Conservation (phyloP, 345 rosid genomes). For the Brassica juncea region DNA sequence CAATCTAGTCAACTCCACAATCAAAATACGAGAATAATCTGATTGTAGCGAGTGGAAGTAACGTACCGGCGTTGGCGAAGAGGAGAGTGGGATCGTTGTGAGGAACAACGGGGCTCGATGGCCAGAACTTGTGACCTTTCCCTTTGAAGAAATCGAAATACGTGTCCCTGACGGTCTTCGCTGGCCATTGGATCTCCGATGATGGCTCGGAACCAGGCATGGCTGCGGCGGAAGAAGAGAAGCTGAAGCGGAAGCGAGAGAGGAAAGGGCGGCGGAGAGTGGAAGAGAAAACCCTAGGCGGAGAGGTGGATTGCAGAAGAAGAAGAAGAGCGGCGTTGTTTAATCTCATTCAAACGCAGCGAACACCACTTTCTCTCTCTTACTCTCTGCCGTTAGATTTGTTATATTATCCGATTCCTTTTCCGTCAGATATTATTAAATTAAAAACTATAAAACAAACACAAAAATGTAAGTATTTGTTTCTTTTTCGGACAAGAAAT, state of each 20-base stretch:
- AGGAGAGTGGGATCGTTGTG: slow-evolving; percentile 89
- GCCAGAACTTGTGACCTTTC: slow-evolving; percentile 75
- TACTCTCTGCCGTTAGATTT: slow-evolving; percentile 19
- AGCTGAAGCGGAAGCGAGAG: slow-evolving; percentile 1
- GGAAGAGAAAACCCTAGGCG: slow-evolving; percentile 41
- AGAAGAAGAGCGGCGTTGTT: slow-evolving; percentile 23
- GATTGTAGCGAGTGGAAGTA: neutral
- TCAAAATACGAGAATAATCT: neutral
- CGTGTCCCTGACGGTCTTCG: slow-evolving; percentile 72
- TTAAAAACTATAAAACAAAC: neutral
- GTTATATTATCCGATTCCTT: neutral
- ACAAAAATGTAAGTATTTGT: too few relatives aligned
- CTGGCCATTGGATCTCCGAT: slow-evolving; percentile 62
- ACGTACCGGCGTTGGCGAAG: slow-evolving; percentile 88
- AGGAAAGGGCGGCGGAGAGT: slow-evolving; percentile 29
- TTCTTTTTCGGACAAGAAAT: neutral
- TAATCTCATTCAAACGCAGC: slow-evolving; percentile 36
- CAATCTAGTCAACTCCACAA: neutral
- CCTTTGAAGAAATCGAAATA: slow-evolving; percentile 66
- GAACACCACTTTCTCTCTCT: slow-evolving; percentile 13
- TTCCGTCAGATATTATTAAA: neutral
- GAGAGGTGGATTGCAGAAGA: slow-evolving; percentile 24
- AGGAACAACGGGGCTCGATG: slow-evolving; percentile 93
- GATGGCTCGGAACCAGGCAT: slow-evolving; percentile 47
- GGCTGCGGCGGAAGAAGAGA: slow-evolving; percentile 1